Conservation (phyloP, 2,329 filamentous ascomycete species). For the Huntiella moniliformis region DNA sequence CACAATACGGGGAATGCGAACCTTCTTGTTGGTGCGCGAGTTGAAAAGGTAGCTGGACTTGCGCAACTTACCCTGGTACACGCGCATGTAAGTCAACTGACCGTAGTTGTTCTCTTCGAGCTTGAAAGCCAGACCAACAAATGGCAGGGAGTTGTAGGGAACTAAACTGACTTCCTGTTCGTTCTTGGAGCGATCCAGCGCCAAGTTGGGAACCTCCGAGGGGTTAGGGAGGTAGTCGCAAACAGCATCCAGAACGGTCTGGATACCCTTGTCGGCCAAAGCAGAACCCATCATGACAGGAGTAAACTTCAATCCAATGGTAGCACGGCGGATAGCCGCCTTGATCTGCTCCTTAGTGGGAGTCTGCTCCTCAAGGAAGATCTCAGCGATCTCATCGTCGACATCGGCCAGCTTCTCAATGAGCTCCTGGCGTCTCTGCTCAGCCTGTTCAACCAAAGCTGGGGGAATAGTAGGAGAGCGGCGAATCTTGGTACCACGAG, state of each 20-base stretch:
- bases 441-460: constrained; percentile 54
- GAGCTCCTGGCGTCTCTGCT: constrained; percentile 66
- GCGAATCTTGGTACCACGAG: constrained; percentile 57
- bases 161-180: constrained; percentile 75
- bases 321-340: constrained; percentile 75
- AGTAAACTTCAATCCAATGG: constrained; percentile 75
- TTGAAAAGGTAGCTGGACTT: constrained; percentile 90
- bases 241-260: constrained; percentile 91
- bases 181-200: constrained; percentile 60
- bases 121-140: constrained; percentile 94
- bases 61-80: constrained; percentile 81
- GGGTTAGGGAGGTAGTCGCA: constrained; percentile 94
- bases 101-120: constrained; percentile 97
- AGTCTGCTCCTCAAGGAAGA: constrained; percentile 73
- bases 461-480: constrained; percentile 65
- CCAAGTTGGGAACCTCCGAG: constrained; percentile 70
- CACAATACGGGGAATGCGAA: constrained; percentile 91
- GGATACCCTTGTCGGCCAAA: constrained; percentile 81
- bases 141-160: constrained; percentile 82
- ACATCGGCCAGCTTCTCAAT: constrained; percentile 95
- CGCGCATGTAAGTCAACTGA: constrained; percentile 93
- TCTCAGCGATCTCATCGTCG: constrained; percentile 90
- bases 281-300: constrained; percentile 95
- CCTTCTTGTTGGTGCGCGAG: constrained; percentile 82
- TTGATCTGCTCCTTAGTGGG: constrained; percentile 73